Percentiles rank a stretch among this genome's conserved stretches.
phyloP scores from a whole-genome alignment of 2,329 filamentous ascomycete genomes.

The Fusarium setosum region DNA sequence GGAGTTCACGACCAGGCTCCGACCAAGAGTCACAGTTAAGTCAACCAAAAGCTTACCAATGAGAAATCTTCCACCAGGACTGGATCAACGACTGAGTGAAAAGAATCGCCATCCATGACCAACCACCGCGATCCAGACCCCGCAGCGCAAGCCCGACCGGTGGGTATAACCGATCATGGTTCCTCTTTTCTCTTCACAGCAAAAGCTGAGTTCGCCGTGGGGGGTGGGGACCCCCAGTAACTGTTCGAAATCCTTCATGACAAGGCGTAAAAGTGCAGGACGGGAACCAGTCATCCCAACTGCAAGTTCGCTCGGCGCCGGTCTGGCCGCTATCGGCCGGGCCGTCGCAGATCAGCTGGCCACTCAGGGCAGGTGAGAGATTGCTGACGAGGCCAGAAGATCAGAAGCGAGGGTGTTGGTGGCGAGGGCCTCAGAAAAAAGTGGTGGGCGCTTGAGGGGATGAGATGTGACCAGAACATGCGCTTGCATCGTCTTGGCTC shows the following conservation, averaged over 20 bases:
- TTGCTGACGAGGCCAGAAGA: constrained; percentile 11
- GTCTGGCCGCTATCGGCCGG: constrained; percentile 11
- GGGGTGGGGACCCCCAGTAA: constrained; percentile 13
- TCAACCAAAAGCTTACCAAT: constrained; percentile 26
- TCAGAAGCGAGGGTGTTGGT: constrained; percentile 10
- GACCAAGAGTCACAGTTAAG: constrained; percentile 13
- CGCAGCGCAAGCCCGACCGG: constrained; percentile 27
- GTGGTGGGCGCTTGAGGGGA: constrained; percentile 24
- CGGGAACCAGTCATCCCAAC: background rate
- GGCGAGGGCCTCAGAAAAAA: constrained; percentile 31
- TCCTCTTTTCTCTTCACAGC: constrained; percentile 23
- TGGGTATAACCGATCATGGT: constrained; percentile 28
- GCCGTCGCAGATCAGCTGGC: constrained; percentile 6
- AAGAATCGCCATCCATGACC: constrained; percentile 19
- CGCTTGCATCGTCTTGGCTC: constrained; percentile 35
- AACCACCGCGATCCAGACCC: constrained; percentile 21
- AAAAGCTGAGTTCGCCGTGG: constrained; percentile 21
- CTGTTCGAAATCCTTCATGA: constrained; percentile 12
- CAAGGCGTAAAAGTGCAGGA: constrained; percentile 13
- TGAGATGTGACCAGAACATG: constrained; percentile 24
- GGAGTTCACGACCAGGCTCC: background rate
- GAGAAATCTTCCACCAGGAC: background rate
- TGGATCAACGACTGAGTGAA: constrained; percentile 21
- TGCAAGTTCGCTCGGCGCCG: background rate
- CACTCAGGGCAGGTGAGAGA: constrained; percentile 13